These are phyloP conservation scores for Aspergillus wentii DNA, from an alignment of 495 filamentous ascomycete genomes.

Conservation along the genomic window DNA sequence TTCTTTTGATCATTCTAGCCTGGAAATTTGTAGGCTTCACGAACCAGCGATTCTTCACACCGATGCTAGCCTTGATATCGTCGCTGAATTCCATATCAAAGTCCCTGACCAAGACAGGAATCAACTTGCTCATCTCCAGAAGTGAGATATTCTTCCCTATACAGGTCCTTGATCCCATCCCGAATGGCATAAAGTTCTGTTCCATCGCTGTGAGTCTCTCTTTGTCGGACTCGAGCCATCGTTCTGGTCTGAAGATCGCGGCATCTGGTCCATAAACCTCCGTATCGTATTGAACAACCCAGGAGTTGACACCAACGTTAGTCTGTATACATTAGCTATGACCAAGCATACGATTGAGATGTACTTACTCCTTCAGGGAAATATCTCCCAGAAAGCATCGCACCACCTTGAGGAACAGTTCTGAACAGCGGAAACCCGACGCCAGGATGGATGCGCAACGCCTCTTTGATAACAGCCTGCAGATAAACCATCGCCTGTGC, in stretches of 20 bases:
- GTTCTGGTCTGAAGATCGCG: conserved; percentile 51
- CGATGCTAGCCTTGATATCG: too few species aligned
- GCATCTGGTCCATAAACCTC: conserved; percentile 58
- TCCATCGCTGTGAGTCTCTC: conserved; percentile 3
- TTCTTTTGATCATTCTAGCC: too few species aligned
- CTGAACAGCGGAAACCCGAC: conserved; percentile 39
- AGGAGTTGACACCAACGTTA: conserved; percentile 54
- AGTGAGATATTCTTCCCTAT: conserved; percentile 33
- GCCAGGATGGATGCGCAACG: conserved; percentile 56
- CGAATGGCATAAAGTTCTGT: conserved; percentile 17
- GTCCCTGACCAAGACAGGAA: conserved; percentile 24
- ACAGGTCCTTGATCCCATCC: conserved; percentile 24
- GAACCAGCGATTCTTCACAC: too few species aligned
- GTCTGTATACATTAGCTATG: conserved; percentile 19
- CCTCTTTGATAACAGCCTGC: conserved; percentile 30
- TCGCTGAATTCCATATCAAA: conserved; percentile 16
- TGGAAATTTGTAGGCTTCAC: too few species aligned
- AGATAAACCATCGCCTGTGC: conserved; percentile 25
- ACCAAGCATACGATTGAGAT: conserved; percentile 8
- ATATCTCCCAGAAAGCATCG: conserved; percentile 11
- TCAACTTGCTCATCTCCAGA: conserved; percentile 25
- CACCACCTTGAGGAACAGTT: conserved; percentile 26
- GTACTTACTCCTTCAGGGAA: conserved; percentile 19
- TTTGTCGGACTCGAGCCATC: conserved; percentile 43
- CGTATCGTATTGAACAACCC: conserved; percentile 54